A percentile compares a stretch with the other conserved stretches of the same genome.
phyloP scores from a whole-genome alignment of 2,329 filamentous ascomycete species.

The Rugonectria rugulosa region DNA sequence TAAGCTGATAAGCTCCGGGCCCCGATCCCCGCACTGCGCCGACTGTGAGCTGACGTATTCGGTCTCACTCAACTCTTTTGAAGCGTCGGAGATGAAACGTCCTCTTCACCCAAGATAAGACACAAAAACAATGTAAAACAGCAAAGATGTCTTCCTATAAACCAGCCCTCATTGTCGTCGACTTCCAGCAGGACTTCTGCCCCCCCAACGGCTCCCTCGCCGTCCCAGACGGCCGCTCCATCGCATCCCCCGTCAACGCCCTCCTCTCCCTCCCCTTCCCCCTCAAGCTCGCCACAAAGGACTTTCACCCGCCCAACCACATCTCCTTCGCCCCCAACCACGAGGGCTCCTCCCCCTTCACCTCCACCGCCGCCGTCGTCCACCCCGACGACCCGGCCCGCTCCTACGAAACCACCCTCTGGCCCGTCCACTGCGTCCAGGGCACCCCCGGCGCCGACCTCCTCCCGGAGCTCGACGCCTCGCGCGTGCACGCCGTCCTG shows the following conservation, averaged over 20 bases:
- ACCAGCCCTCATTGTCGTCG: constrained; percentile 74
- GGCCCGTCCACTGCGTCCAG: constrained; percentile 91
- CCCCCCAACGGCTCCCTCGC: constrained; percentile 86
- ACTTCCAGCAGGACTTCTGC: constrained; percentile 95
- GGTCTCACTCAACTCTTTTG: too few relatives aligned
- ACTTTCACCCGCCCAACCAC: constrained; percentile 86
- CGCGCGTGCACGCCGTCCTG: constrained; percentile 69
- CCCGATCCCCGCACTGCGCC: too few relatives aligned
- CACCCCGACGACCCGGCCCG: constrained; percentile 72
- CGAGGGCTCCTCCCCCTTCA: constrained; percentile 70
- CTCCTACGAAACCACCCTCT: constrained; percentile 74
- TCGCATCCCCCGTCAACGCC: constrained; percentile 75
- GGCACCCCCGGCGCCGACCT: constrained; percentile 75
- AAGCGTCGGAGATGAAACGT: too few relatives aligned
- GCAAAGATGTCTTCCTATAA: constrained; percentile 28
- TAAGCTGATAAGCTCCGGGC: too few relatives aligned
- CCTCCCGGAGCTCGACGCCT: constrained; percentile 71
- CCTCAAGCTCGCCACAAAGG: constrained; percentile 84
- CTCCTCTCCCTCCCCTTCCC: constrained; percentile 77
- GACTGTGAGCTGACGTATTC: too few relatives aligned
- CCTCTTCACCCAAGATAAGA: too few relatives aligned
- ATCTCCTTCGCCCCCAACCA: constrained; percentile 91
- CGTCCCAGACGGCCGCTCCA: constrained; percentile 75
- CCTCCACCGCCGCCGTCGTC: constrained; percentile 67
- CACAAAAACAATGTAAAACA: too few relatives aligned